Conservation (phyloP, 2,329 filamentous ascomycete genomes). For the Fusarium chuoi region DNA sequence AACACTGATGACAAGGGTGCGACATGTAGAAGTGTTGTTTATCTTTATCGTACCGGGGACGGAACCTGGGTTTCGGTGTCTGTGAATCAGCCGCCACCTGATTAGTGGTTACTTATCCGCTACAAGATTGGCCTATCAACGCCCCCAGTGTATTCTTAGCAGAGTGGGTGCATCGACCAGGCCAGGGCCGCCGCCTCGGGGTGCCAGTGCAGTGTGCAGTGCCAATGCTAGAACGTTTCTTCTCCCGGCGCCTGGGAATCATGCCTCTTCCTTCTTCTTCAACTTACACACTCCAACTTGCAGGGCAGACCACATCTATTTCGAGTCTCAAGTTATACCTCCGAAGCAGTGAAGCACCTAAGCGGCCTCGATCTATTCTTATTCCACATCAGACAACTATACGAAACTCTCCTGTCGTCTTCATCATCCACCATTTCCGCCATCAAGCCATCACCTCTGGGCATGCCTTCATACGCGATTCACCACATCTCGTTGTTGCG, state of each 20-base stretch:
- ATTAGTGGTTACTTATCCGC: conserved; percentile 40
- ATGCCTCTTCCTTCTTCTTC: conserved; percentile 50
- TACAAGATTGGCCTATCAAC: conserved; percentile 46
- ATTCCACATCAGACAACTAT: conserved; percentile 1
- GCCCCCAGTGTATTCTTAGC: conserved; percentile 51
- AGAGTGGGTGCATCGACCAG: conserved; percentile 48
- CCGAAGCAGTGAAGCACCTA: not conserved
- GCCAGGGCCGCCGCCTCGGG: conserved; percentile 51
- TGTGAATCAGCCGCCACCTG: conserved; percentile 9
- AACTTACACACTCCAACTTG: conserved; percentile 48
- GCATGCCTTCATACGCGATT: conserved; percentile 48
- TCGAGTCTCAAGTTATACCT: conserved; percentile 32
- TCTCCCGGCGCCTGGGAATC: conserved; percentile 51
- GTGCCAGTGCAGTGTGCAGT: conserved; percentile 50
- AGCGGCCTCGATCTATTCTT: not conserved
- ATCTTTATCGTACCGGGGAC: conserved; percentile 17
- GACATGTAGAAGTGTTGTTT: conserved; percentile 49
- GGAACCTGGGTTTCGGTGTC: not conserved
- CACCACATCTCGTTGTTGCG: conserved; percentile 48
- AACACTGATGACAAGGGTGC: conserved; percentile 47
- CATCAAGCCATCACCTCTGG: conserved; percentile 42
- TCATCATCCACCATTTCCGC: conserved; percentile 35
- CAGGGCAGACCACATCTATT: conserved; percentile 43
- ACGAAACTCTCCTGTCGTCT: conserved; percentile 17
- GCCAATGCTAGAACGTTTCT: conserved; percentile 53